phyloP scores from a whole-genome alignment of 441 rosid species.

The Adansonia rubrostipa region DNA sequence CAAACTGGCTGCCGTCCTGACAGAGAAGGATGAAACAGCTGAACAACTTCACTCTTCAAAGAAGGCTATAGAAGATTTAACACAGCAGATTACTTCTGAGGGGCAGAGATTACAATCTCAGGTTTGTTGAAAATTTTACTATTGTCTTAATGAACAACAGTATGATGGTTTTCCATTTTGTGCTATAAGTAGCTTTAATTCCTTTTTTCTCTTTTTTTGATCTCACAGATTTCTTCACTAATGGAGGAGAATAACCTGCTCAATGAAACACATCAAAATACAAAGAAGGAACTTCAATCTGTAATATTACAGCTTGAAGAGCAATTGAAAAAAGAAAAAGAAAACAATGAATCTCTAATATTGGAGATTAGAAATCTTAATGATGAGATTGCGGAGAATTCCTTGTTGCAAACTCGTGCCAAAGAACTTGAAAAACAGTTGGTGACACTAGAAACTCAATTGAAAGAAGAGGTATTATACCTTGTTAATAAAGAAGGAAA shows the following conservation, averaged over 20 bases:
- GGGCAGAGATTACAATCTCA: constrained; percentile 70
- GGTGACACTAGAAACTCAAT: no score
- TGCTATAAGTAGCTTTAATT: constrained; percentile 27
- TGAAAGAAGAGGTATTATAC: no score
- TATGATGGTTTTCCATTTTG: constrained; percentile 8
- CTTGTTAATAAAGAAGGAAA: no score
- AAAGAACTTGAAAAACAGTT: no score
- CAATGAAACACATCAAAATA: constrained; percentile 60
- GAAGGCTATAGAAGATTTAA: constrained; percentile 64
- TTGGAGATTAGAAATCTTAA: no score
- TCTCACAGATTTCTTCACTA: constrained; percentile 66
- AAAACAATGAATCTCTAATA: no score
- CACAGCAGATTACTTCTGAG: constrained; percentile 64
- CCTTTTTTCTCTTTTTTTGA: constrained; percentile 14
- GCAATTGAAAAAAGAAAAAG: no score
- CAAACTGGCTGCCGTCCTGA: constrained; percentile 50
- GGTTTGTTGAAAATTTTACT: constrained; percentile 49
- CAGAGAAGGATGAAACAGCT: constrained; percentile 65
- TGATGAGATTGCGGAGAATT: no score
- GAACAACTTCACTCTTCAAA: constrained; percentile 69
- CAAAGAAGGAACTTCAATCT: constrained; percentile 78
- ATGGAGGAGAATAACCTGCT: constrained; percentile 78
- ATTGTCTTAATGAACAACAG: neutral
- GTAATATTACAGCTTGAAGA: constrained; percentile 49
- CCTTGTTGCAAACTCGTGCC: no score